Evolutionary conservation across 139 green algal species (phyloP).

Genomic region (Picochlorum sp.): DNA sequence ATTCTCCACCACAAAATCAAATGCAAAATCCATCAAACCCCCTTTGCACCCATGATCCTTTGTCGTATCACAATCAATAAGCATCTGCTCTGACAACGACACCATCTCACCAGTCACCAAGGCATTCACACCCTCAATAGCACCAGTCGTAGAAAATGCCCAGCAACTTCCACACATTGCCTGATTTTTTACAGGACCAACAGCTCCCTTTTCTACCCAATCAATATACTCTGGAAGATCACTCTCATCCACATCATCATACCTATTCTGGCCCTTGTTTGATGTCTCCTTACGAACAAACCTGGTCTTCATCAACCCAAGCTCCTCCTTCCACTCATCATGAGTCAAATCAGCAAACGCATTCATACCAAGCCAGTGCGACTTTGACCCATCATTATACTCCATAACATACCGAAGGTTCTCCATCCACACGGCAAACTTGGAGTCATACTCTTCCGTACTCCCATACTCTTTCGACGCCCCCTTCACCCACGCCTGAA

Average conservation of each 20-base stretch:
- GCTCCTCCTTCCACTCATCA: constrained; percentile 69
- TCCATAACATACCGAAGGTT: constrained; percentile 70
- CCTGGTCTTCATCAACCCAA: background rate
- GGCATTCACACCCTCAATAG: constrained; percentile 83
- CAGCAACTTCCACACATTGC: constrained; percentile 88
- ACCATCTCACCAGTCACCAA: constrained; percentile 75
- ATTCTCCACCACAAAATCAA: constrained; percentile 80
- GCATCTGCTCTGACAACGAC: constrained; percentile 79
- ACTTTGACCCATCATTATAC: constrained; percentile 57
- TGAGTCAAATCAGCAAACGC: constrained; percentile 73
- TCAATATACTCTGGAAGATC: constrained; percentile 53
- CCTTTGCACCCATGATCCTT: constrained; percentile 75
- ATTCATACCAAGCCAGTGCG: constrained; percentile 73
- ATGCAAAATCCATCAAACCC: constrained; percentile 92
- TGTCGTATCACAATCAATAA: constrained; percentile 80
- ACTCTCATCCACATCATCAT: constrained; percentile 31
- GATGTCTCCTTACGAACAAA: background rate
- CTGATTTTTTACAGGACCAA: constrained; percentile 93
- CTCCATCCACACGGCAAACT: constrained; percentile 68
- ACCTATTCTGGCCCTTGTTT: constrained; percentile 31
- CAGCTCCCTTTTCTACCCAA: constrained; percentile 73
- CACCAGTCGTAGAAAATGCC: constrained; percentile 88
- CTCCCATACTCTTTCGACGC: constrained; percentile 10
- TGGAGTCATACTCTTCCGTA: constrained; percentile 39
- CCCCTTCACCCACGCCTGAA: background rate